Evolutionary conservation across 495 filamentous ascomycete species (phyloP).

Genomic region (Acidiella bohemica): DNA sequence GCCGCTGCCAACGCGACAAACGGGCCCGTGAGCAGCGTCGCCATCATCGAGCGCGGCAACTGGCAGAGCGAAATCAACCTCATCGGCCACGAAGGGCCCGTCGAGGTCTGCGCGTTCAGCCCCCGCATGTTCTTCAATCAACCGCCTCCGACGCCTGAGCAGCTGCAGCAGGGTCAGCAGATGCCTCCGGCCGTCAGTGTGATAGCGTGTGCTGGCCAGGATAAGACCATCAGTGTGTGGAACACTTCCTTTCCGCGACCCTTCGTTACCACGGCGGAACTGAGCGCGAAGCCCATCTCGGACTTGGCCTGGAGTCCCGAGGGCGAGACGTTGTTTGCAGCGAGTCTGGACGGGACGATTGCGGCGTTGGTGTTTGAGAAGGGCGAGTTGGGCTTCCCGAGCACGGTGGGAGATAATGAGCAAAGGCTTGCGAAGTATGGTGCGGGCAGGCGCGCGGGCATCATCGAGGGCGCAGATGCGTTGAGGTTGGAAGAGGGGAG

Average conservation of each 20-base stretch:
- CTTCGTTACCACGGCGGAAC: slow-evolving; percentile 73
- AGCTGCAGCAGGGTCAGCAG: slow-evolving; percentile 15
- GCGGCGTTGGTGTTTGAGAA: slow-evolving; percentile 58
- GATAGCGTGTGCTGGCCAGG: slow-evolving; percentile 90
- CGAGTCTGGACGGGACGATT: slow-evolving; percentile 78
- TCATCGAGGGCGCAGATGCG: slow-evolving; percentile 79
- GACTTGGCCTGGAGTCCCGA: slow-evolving; percentile 94
- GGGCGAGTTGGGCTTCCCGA: slow-evolving; percentile 60
- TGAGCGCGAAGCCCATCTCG: slow-evolving; percentile 78
- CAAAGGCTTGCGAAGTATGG: slow-evolving; percentile 86
- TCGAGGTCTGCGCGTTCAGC: slow-evolving; percentile 94
- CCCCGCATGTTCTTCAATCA: slow-evolving; percentile 75
- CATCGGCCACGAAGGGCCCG: slow-evolving; percentile 91
- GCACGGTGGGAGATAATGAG: slow-evolving; percentile 75
- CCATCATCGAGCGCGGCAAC: slow-evolving; percentile 78
- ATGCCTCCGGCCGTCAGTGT: slow-evolving; percentile 60
- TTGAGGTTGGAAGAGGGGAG: slow-evolving; percentile 79
- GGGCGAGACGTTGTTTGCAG: slow-evolving; percentile 71
- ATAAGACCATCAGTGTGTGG: slow-evolving; percentile 92
- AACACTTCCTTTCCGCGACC: slow-evolving; percentile 88
- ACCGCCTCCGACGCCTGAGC: slow-evolving; percentile 27
- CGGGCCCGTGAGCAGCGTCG: slow-evolving; percentile 90
- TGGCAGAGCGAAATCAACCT: slow-evolving; percentile 98
- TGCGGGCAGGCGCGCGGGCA: slow-evolving; percentile 68
- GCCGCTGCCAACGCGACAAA: slow-evolving; percentile 95